Percentiles rank a stretch among this genome's conserved stretches.
Conservation (phyloP, 139 green algal species). For the Micromonas pusilla region DNA sequence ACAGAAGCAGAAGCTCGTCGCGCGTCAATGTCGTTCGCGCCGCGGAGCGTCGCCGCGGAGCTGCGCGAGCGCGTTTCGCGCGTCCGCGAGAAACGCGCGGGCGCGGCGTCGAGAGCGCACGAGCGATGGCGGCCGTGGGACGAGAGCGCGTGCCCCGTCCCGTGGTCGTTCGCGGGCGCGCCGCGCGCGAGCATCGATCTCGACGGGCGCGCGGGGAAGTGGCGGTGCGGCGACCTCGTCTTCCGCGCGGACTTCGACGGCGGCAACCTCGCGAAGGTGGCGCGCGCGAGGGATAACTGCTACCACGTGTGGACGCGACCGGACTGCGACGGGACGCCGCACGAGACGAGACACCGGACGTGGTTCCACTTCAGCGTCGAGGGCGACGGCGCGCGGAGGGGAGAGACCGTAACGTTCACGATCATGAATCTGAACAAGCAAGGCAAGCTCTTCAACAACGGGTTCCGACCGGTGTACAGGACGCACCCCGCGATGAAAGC, state of each 20-base stretch:
- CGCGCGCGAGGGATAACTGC: neutral
- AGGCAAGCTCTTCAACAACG: slow-evolving; percentile 10
- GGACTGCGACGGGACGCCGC: slow-evolving; percentile 17
- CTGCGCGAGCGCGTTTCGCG: no score
- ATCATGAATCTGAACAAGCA: slow-evolving; percentile 36
- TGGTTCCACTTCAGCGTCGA: slow-evolving; percentile 50
- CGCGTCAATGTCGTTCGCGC: neutral
- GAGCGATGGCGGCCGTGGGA: neutral
- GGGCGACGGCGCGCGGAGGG: slow-evolving; percentile 7
- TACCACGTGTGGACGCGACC: neutral
- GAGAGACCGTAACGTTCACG: slow-evolving; percentile 28
- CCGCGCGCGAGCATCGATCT: no score
- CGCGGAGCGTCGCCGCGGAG: neutral
- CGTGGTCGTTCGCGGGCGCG: no score
- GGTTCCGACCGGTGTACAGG: neutral
- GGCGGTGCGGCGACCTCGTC: neutral
- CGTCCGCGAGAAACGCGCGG: no score
- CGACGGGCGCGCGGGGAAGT: no score
- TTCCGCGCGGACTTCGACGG: slow-evolving; percentile 27
- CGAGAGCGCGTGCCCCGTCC: neutral
- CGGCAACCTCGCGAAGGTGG: slow-evolving; percentile 2
- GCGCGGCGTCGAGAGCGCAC: neutral
- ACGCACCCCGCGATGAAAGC: neutral
- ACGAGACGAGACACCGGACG: slow-evolving; percentile 35
- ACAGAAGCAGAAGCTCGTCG: no score